Conservation (phyloP, 2,329 filamentous ascomycete genomes). For the Tolypocladium guangdongense region DNA sequence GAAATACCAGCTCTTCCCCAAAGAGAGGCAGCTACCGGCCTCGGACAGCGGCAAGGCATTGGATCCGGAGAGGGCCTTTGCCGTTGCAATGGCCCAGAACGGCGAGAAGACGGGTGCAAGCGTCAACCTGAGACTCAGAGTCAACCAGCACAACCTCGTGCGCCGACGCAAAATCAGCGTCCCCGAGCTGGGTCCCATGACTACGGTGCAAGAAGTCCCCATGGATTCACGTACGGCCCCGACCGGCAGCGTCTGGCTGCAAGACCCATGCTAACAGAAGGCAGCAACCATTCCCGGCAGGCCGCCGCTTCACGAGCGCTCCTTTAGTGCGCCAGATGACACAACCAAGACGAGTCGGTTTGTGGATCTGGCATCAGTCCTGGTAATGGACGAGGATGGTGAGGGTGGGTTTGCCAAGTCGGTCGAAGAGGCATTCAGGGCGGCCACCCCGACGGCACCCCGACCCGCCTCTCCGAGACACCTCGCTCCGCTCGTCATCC, state of each 20-base stretch:
- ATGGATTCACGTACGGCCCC: constrained; percentile 57
- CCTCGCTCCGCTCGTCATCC: constrained; percentile 48
- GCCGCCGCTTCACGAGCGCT: constrained; percentile 53
- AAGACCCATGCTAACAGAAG: background rate
- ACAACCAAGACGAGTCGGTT: constrained; percentile 4
- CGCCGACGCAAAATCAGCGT: constrained; percentile 54
- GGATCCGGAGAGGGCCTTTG: constrained; percentile 39
- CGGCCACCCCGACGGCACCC: constrained; percentile 9
- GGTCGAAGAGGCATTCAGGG: constrained; percentile 13
- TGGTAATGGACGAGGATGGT: background rate
- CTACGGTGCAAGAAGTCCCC: constrained; percentile 53
- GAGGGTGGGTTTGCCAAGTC: constrained; percentile 12
- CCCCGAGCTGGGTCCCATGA: constrained; percentile 56
- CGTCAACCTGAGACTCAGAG: constrained; percentile 32
- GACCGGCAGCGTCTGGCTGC: background rate
- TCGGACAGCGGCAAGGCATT: constrained; percentile 31
- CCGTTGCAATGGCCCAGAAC: constrained; percentile 28
- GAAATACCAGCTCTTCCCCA: constrained; percentile 53
- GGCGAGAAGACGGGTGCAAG: constrained; percentile 28
- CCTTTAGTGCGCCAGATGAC: constrained; percentile 43
- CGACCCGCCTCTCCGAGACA: constrained; percentile 40
- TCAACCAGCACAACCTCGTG: constrained; percentile 46
- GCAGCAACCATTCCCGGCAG: constrained; percentile 57
- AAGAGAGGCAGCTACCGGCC: constrained; percentile 33
- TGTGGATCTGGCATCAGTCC: background rate